Conservation (phyloP, 345 rosid genomes). For the Populus pruinosa region DNA sequence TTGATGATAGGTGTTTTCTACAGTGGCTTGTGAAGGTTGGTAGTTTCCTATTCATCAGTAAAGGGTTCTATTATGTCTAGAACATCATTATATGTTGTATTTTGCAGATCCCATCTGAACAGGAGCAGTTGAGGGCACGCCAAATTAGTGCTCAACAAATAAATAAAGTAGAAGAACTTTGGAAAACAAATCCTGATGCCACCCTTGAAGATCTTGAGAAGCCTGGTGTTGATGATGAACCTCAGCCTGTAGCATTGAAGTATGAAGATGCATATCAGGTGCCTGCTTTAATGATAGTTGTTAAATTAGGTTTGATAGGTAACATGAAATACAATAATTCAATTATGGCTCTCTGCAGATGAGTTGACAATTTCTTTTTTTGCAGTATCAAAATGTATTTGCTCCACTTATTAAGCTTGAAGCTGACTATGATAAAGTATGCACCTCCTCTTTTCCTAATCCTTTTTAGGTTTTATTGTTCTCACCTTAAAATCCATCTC, state of each 20-base stretch:
- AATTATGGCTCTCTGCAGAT: conserved; percentile 4
- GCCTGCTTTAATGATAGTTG: conserved; percentile 6
- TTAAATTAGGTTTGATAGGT: conserved; percentile 4
- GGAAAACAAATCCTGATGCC: conserved; percentile 99
- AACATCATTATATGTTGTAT: conserved; percentile 21
- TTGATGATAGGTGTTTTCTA: conserved; percentile 97
- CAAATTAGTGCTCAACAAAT: conserved; percentile 99
- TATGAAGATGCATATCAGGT: conserved; percentile 99
- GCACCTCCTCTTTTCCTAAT: conserved; percentile 12
- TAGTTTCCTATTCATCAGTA: background rate
- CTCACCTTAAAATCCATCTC: background rate
- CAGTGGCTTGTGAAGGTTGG: conserved; percentile 99
- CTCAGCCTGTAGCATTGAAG: conserved; percentile 88
- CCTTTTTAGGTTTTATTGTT: background rate
- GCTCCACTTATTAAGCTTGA: conserved; percentile 99
- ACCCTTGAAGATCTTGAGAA: conserved; percentile 98
- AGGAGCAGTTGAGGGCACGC: conserved; percentile 98
- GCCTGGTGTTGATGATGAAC: conserved; percentile 99
- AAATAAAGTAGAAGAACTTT: conserved; percentile 96
- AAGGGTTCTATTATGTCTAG: background rate
- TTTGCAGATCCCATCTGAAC: conserved; percentile 92
- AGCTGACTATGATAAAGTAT: conserved; percentile 98
- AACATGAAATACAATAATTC: background rate
- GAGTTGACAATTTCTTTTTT: conserved; percentile 10
- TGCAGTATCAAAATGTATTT: conserved; percentile 99